Percentiles rank a stretch among this genome's conserved stretches.
Evolutionary conservation across 2,329 filamentous ascomycete species (phyloP).

Genomic region (Claviceps monticola): DNA sequence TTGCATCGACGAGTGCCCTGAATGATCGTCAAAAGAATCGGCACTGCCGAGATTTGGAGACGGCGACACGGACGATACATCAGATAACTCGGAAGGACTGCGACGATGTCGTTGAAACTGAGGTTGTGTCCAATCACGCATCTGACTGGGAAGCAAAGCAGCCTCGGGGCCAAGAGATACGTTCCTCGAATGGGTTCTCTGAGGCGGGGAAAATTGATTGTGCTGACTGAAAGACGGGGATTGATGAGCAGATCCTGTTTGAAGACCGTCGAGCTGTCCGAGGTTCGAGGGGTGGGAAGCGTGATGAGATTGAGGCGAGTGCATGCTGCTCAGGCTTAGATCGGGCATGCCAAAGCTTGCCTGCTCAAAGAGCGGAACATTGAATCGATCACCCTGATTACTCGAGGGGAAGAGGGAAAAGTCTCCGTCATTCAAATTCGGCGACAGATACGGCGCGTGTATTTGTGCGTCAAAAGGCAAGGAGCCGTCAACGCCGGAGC

Average conservation of each 20-base stretch:
- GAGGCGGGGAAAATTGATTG: slow-evolving; percentile 39
- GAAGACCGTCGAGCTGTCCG: slow-evolving; percentile 33
- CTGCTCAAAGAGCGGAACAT: slow-evolving; percentile 45
- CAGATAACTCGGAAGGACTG: slow-evolving; percentile 80
- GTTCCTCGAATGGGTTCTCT: slow-evolving; percentile 39
- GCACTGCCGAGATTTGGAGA: slow-evolving; percentile 70
- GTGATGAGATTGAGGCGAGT: slow-evolving; percentile 40
- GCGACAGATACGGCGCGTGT: slow-evolving; percentile 28
- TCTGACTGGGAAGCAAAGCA: slow-evolving; percentile 38
- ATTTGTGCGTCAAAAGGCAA: slow-evolving; percentile 28
- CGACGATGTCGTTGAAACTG: slow-evolving; percentile 73
- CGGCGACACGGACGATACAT: slow-evolving; percentile 72
- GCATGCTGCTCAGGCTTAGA: slow-evolving; percentile 38
- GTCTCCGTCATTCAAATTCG: slow-evolving; percentile 40
- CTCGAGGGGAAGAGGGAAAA: slow-evolving; percentile 51
- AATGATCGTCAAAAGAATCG: slow-evolving; percentile 63
- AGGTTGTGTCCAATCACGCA: slow-evolving; percentile 37
- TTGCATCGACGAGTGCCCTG: slow-evolving; percentile 68
- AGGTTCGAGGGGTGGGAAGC: slow-evolving; percentile 43
- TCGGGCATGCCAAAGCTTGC: slow-evolving; percentile 30
- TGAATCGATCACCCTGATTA: slow-evolving; percentile 42
- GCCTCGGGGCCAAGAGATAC: slow-evolving; percentile 43
- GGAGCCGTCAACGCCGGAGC: slow-evolving; percentile 21
- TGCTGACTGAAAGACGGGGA: slow-evolving; percentile 44
- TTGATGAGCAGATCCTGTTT: slow-evolving; percentile 36